Percentiles rank a stretch among this genome's conserved stretches.
These are phyloP conservation scores for Trypanosoma melophagium DNA, from an alignment of 208 protist species.

Conservation along the genomic window DNA sequence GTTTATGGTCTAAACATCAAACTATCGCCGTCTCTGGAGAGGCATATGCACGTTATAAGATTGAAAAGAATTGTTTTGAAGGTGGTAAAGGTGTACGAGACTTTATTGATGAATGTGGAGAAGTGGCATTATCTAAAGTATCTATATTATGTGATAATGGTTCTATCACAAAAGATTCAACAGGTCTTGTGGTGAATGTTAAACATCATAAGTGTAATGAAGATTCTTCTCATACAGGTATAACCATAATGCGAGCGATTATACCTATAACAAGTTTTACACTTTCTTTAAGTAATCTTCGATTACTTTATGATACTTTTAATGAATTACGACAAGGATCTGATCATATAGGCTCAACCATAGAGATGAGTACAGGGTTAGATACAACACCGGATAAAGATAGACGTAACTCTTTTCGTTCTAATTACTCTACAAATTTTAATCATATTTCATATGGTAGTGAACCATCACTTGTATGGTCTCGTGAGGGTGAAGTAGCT, in stretches of 20 bases:
- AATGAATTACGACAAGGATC: slow-evolving; percentile 23
- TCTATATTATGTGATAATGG: slow-evolving; percentile 37
- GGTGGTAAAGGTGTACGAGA: slow-evolving; percentile 21
- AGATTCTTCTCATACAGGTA: slow-evolving; percentile 22
- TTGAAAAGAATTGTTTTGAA: slow-evolving; percentile 30
- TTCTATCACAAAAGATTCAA: slow-evolving; percentile 26
- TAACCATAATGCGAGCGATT: slow-evolving; percentile 25
- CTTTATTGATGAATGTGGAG: slow-evolving; percentile 38
- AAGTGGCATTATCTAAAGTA: slow-evolving; percentile 33
- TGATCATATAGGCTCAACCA: slow-evolving; percentile 26
- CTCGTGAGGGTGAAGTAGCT: slow-evolving; percentile 17
- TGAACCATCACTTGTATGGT: slow-evolving; percentile 21
- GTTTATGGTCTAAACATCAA: slow-evolving; percentile 28
- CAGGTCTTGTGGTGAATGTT: slow-evolving; percentile 28
- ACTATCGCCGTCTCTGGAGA: slow-evolving; percentile 26
- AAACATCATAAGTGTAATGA: slow-evolving; percentile 31
- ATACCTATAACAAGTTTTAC: slow-evolving; percentile 29
- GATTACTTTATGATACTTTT: slow-evolving; percentile 32
- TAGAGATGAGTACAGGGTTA: neutral
- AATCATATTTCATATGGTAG: neutral
- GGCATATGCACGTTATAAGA: slow-evolving; percentile 23
- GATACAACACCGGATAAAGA: neutral
- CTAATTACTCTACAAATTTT: neutral
- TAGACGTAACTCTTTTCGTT: neutral
- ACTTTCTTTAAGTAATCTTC: slow-evolving; percentile 33